Evolutionary conservation across 2,329 filamentous ascomycete species (phyloP), one percentile per base, ranked within the genome.

Genomic region (Kalmusia sp.): DNA sequence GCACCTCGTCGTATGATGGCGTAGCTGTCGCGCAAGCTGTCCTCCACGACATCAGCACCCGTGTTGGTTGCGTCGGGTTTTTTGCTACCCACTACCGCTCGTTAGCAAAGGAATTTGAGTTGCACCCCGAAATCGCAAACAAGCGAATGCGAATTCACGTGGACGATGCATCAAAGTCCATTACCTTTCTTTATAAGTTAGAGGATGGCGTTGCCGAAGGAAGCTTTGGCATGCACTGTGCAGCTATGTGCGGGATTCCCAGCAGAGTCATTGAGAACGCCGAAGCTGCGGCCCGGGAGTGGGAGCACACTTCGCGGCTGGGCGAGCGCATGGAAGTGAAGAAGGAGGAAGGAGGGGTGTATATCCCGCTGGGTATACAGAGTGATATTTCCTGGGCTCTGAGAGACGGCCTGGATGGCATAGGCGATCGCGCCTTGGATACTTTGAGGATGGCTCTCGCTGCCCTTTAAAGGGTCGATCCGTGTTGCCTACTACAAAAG

Each of bases 1-100:
- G 95, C 47, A 99, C 95, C 0, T 93, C 89, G 54, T 96, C 91
- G 27, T 98, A 98, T 72, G 95, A 99, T 64, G 95, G 95, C 61
- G 92, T 99, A 1, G 93, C 95, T 0, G 95, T 99, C 3, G 95
- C 95, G 0, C 93, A 99, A 74, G 92, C 95, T 1, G 95, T 99
- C 0, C 84, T 99, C n/a, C 95, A 99, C 71, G 93, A 99, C 64
- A 86, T 98, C 14, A 93, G 93, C 6, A 91, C 91, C 3, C 92
- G 98, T 65, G 90, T 97, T 47, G 95, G 95, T 46, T 96, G 93
- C 47, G 79, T 96, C 2, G 95, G 95, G 30, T 98, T 96, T 84
- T 99, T 99, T 67, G 95, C 95, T 0, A 99, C 95, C 0, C 95
- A 99, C 70, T 99, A 99, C 75, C 95, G 97, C 72, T 95, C 90